Conservation (phyloP, 352 stramenopile species). For the Globisporangium echinulatum region DNA sequence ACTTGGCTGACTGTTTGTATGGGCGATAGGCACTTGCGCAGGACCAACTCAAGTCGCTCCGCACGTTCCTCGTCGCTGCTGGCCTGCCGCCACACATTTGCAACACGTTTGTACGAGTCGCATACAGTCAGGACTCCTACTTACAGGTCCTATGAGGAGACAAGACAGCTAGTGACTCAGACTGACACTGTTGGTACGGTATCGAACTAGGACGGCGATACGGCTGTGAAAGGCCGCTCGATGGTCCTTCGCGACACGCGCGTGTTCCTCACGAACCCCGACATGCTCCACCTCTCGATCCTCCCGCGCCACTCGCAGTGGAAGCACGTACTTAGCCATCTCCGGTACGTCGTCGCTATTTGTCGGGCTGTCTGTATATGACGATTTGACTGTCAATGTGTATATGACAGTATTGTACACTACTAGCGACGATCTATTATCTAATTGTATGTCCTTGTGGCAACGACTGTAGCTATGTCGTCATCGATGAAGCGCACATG, state of each 20-base stretch:
- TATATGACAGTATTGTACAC: too few species aligned
- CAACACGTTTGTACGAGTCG: conserved; percentile 46
- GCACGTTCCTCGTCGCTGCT: conserved; percentile 57
- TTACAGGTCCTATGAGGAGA: too few species aligned
- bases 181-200: too few species aligned
- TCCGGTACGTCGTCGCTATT: conserved; percentile 52
- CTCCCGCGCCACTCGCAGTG: conserved; percentile 91
- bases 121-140: too few species aligned
- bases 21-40: conserved; percentile 87
- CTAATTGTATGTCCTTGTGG: too few species aligned
- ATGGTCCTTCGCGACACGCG: conserved; percentile 82
- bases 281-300: conserved; percentile 97
- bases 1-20: too few species aligned
- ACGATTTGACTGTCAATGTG: background rate
- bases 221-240: conserved; percentile 81
- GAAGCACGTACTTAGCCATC: conserved; percentile 76
- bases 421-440: too few species aligned
- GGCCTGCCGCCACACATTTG: conserved; percentile 40
- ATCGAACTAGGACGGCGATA: conserved; percentile 90
- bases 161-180: too few species aligned
- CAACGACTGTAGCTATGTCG: conserved; percentile 36
- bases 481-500: conserved; percentile 91
- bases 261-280: conserved; percentile 98
- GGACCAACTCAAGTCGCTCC: conserved; percentile 93
- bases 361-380: background rate